phyloP scores from a whole-genome alignment of 1,284 basidiomycete genomes.

The Puccinia triticina region DNA sequence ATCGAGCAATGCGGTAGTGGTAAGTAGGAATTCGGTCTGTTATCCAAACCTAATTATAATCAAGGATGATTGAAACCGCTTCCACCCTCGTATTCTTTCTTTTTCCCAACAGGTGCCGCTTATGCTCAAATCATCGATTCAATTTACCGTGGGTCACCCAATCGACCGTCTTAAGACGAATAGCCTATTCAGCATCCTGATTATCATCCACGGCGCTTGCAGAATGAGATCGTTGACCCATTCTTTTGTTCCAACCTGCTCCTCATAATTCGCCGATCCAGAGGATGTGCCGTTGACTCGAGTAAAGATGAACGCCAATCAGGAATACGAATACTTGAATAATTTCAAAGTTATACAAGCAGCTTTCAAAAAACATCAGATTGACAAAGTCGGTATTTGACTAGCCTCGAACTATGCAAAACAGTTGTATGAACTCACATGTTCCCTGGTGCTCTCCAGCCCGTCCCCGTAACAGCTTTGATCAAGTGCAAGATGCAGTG shows the following conservation, averaged over 20 bases:
- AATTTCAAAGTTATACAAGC: slow-evolving; percentile 92
- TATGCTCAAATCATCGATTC: slow-evolving; percentile 75
- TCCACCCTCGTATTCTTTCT: slow-evolving; percentile 63
- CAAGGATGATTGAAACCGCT: neutral
- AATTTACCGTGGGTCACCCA: slow-evolving; percentile 72
- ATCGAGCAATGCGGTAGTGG: slow-evolving; percentile 48
- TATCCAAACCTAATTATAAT: neutral
- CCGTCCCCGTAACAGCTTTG: slow-evolving; percentile 87
- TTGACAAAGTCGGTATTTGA: slow-evolving; percentile 34
- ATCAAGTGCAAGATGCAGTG: slow-evolving; percentile 99
- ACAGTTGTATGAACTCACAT: neutral
- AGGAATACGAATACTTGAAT: slow-evolving; percentile 91
- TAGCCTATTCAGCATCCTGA: neutral
- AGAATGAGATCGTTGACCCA: neutral
- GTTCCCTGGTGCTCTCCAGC: slow-evolving; percentile 64
- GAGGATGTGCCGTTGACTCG: slow-evolving; percentile 83
- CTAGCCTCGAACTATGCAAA: neutral
- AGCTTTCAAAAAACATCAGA: slow-evolving; percentile 56
- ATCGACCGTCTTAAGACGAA: slow-evolving; percentile 6
- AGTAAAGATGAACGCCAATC: slow-evolving; percentile 85
- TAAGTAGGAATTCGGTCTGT: neutral
- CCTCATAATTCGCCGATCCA: slow-evolving; percentile 54
- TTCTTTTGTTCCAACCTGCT: neutral
- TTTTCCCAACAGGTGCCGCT: slow-evolving; percentile 55
- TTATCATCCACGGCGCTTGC: slow-evolving; percentile 20